phyloP scores from a whole-genome alignment of 2,329 filamentous ascomycete genomes.

The Fusarium sp. region DNA sequence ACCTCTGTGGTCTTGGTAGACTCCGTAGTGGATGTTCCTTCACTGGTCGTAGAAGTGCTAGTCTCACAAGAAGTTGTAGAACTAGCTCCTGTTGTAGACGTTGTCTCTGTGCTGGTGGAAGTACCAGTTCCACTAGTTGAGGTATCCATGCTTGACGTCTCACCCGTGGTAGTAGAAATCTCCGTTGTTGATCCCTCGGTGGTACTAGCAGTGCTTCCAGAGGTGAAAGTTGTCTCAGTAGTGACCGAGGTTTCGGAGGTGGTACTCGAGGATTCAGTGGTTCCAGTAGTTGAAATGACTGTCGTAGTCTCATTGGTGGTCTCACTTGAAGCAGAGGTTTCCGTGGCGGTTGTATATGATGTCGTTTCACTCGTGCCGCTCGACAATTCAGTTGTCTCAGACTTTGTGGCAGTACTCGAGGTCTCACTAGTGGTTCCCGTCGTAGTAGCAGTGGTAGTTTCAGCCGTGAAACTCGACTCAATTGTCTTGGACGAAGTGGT shows the following conservation, averaged over 20 bases:
- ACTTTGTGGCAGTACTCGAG: not conserved
- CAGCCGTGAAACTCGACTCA: not conserved
- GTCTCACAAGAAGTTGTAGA: not conserved
- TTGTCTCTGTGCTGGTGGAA: not conserved
- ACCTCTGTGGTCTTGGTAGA: not conserved
- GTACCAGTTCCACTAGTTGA: not conserved
- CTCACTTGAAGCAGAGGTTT: not conserved
- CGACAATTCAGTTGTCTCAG: not conserved
- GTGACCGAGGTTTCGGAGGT: not conserved
- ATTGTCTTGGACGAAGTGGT: not conserved
- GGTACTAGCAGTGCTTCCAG: not conserved
- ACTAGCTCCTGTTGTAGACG: not conserved
- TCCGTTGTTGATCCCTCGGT: not conserved
- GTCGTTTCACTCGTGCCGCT: not conserved
- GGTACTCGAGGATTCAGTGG: not conserved
- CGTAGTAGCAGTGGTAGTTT: not conserved
- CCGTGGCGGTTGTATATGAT: not conserved
- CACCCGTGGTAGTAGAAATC: not conserved
- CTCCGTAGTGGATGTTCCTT: not conserved
- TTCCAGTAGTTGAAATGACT: not conserved
- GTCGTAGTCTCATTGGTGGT: not conserved
- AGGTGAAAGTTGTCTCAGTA: not conserved
- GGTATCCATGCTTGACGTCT: not conserved
- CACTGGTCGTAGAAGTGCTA: not conserved
- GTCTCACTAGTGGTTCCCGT: conserved; percentile 4